Evolutionary conservation across 1,284 basidiomycete species (phyloP), one percentile per base, ranked within the genome.

Genomic region (Taiwanofungus camphoratus): DNA sequence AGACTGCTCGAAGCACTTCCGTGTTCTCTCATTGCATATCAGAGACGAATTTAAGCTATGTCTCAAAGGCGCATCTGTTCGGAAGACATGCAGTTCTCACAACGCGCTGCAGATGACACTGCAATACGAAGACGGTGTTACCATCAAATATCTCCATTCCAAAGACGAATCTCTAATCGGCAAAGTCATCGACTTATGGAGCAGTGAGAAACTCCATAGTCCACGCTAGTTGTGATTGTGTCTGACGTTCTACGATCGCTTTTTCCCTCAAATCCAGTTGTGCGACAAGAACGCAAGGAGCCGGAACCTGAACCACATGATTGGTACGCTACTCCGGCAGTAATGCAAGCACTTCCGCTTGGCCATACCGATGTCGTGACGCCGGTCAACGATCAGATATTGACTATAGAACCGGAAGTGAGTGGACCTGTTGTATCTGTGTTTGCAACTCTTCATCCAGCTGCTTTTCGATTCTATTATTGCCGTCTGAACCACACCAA

Each of bases 21-120:
- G 24, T 16, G 9, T 12, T 24, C 36, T 52, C 12, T 42, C 49
- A 6, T 37, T 51, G 13, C 35, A 27, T 8, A 44, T 49, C 7
- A 41, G 49, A 9, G 46, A 52, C 5, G 35, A 34, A 6, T 31
- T 55, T 6, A 44, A 45, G 5, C 29, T 55, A 0, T 3, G 24
- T 5, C 22, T 31, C 1, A 42, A 15, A 11, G 51, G 53, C 0
- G 40, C 50, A n/a, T 11, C 15, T 2, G 19, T 53, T 4, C 46
- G 49, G 11, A 40, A 49, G 1, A 1, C 42, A 4, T 19, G n/a
- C 29, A 39, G 2, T 43, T 45, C 13, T n/a, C n/a, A n/a, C n/a
- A n/a, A n/a, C n/a, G n/a, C n/a, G n/a, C n/a, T n/a, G n/a, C 4
- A 26, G 4, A 13, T 19, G 4, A 15, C 27, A 5, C 13, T 44